Conservation (phyloP, 2,329 filamentous ascomycete species). For the Beauveria scarabaeidicola region DNA sequence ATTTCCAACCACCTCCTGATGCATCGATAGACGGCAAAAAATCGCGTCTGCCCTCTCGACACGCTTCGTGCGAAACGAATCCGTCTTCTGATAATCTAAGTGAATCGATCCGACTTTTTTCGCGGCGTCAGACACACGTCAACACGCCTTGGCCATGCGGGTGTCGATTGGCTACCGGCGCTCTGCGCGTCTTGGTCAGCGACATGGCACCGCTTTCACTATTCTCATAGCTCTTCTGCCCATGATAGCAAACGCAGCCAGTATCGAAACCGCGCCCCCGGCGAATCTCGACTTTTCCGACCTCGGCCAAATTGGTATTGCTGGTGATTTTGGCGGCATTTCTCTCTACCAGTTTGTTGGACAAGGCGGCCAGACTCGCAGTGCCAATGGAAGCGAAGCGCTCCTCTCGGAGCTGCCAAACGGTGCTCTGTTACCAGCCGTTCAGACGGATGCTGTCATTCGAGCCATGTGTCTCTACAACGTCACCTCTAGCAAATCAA, state of each 20-base stretch:
- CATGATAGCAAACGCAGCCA: conserved; percentile 40
- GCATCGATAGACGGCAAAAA: conserved; percentile 2
- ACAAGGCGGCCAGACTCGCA: conserved; percentile 61
- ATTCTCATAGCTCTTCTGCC: conserved; percentile 30
- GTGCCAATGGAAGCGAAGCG: conserved; percentile 69
- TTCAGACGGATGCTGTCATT: conserved; percentile 75
- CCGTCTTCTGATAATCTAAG: neutral
- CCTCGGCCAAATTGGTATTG: conserved; percentile 76
- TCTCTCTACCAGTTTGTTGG: conserved; percentile 81
- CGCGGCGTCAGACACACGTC: neutral
- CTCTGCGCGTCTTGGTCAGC: conserved; percentile 28
- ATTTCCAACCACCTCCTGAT: conserved; percentile 5
- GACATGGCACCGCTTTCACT: conserved; percentile 25
- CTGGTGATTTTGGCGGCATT: conserved; percentile 83
- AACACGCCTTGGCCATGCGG: conserved; percentile 34
- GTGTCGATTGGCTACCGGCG: conserved; percentile 35
- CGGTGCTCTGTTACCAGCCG: conserved; percentile 67
- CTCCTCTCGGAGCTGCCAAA: conserved; percentile 78
- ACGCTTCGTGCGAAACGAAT: neutral
- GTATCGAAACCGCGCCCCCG: conserved; percentile 53
- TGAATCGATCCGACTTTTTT: neutral
- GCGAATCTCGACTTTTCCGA: conserved; percentile 69
- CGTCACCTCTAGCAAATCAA: conserved; percentile 53
- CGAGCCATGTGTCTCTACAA: conserved; percentile 78
- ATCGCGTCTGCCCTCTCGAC: neutral